Evolutionary conservation across 75 land plant species (phyloP), one percentile per base, ranked within the genome.

Genomic region (Pinus taeda): DNA sequence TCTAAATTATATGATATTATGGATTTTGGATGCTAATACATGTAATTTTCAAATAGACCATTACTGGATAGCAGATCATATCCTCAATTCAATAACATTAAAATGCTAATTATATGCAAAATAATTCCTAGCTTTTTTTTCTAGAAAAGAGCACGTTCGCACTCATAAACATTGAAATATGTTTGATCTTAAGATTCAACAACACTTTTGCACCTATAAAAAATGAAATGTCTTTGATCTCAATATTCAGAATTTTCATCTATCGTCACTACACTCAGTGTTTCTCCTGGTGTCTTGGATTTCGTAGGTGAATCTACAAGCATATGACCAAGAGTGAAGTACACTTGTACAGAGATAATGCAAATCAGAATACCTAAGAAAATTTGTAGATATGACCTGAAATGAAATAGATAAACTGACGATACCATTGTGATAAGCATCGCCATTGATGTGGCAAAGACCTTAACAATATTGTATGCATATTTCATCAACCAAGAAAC

Each of bases 401-500:
- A 90, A 53, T 84, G 81, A 86, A 96, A 96, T 55, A 96, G 86
- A 67, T 71, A 90, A 33, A 88, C 81, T 6, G 99, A 97, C 60
- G 92, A 42, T 62, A 94, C 82, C 98, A 91, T 95, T 4, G 99
- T 97, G 7, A 97, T 83, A 15, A 97, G 81, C 99, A 97, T 95
- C 4, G 99, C 98, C 99, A 97, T 97, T 26, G 98, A 97, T 33
- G 98, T 97, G 6, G 99, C 86, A 79, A 94, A 97, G 15, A 97
- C 99, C 98, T 97, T 97, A 9, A 97, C 93, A 72, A 97, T 97
- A 78, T 92, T 94, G 83, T 95, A 98, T 15, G 99, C 93, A 82
- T 90, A 95, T 76, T 95, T 97, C 99, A 97, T 97, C 75, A 97
- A 76, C 99, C 99, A 97, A 18, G 99, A 97, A 37, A 97, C 98